A percentile compares a stretch with the other conserved stretches of the same genome.
Conservation (phyloP, 768 basidiomycete species). For the Russula sp. region DNA sequence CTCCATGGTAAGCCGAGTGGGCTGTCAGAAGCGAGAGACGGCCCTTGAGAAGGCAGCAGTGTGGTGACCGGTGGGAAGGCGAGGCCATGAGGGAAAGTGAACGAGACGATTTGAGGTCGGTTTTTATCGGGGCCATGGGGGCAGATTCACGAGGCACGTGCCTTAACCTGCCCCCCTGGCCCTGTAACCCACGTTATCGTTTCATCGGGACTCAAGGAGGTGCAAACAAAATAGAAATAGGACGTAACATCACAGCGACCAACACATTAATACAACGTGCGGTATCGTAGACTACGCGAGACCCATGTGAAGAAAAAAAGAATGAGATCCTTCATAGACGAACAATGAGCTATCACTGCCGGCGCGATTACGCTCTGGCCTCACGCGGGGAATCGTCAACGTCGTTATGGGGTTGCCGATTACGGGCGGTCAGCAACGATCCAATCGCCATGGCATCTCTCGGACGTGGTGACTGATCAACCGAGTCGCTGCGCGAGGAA, state of each 20-base stretch:
- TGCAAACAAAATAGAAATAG: not conserved
- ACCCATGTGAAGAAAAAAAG: not conserved
- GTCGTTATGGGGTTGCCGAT: constrained; percentile 14
- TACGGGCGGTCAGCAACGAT: constrained; percentile 51
- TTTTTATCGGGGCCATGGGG: not conserved
- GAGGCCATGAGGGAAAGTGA: constrained; percentile 8
- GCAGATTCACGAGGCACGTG: not conserved
- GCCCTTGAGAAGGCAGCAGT: not conserved
- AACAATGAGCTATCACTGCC: not conserved
- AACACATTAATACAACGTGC: constrained; percentile 4
- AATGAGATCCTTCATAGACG: not conserved
- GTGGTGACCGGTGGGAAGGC: not conserved
- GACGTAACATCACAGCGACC: constrained; percentile 9
- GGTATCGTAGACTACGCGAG: not conserved
- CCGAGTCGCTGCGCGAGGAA: constrained; percentile 63
- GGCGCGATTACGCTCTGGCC: constrained; percentile 6
- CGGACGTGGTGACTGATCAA: constrained; percentile 65
- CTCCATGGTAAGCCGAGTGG: constrained; percentile 9
- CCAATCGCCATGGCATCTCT: constrained; percentile 77
- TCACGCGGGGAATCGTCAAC: not conserved
- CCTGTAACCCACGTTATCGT: no score
- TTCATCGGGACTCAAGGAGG: no score
- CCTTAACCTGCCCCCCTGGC: not conserved
- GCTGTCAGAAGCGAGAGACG: not conserved
- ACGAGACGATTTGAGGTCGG: no score